Conservation (phyloP, 2,329 filamentous ascomycete genomes). For the Curvularia sp. region DNA sequence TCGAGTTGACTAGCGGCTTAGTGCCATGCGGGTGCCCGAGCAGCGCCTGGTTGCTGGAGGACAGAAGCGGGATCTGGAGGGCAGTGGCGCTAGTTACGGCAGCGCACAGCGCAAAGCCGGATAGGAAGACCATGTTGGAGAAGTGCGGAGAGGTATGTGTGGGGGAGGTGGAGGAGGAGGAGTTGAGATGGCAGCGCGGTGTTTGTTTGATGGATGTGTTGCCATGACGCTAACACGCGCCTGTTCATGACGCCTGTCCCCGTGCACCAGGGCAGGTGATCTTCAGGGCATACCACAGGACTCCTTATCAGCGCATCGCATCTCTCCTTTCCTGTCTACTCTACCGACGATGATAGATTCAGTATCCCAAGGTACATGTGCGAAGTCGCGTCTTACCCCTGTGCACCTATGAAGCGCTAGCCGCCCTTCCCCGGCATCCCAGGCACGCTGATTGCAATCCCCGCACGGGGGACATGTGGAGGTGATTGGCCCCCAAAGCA, state of each 20-base stretch:
- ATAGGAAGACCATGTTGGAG: conserved; percentile 38
- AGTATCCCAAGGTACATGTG: not conserved
- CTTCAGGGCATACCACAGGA: not conserved
- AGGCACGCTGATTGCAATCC: not conserved
- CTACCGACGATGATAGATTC: not conserved
- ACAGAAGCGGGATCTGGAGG: conserved; percentile 43
- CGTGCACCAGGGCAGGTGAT: conserved; percentile 22
- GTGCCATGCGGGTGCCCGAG: conserved; percentile 33
- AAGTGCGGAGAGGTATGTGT: conserved; percentile 8
- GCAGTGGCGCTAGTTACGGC: conserved; percentile 36
- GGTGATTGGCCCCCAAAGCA: not conserved
- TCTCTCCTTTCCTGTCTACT: not conserved
- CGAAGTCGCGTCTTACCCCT: not conserved
- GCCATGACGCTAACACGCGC: conserved; percentile 37
- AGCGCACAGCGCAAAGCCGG: conserved; percentile 40
- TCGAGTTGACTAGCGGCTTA: conserved; percentile 46
- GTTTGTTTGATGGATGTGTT: conserved; percentile 31
- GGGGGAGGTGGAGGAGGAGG: not conserved
- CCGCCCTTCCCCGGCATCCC: not conserved
- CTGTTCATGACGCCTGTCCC: conserved; percentile 36
- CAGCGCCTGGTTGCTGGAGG: conserved; percentile 32
- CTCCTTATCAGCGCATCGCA: not conserved
- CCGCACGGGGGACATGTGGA: not conserved
- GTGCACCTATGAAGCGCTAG: not conserved
- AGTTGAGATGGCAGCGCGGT: conserved; percentile 23